A percentile compares a stretch with the other conserved stretches of the same genome.
Conservation (phyloP, 148 eudicot genomes). For the Chenopodium album region DNA sequence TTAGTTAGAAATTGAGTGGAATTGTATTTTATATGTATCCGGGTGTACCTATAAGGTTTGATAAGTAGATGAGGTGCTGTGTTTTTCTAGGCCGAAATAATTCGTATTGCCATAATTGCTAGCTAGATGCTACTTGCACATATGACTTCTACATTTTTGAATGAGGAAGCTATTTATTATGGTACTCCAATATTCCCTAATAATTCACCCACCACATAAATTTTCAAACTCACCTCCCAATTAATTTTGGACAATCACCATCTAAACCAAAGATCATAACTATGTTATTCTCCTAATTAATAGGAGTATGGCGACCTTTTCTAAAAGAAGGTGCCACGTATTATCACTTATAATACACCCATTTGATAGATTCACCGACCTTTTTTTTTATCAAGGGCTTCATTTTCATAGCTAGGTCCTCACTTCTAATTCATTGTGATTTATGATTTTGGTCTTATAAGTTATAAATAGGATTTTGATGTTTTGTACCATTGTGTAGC, state of each 20-base stretch:
- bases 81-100: neutral
- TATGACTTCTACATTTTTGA: neutral
- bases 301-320: neutral
- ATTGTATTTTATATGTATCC: no score
- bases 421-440: neutral
- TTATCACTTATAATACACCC: neutral
- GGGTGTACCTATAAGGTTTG: neutral
- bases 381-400: neutral
- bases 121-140: neutral
- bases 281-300: neutral
- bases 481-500: neutral
- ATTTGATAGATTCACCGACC: neutral
- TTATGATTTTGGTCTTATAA: neutral
- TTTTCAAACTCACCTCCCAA: neutral
- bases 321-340: neutral
- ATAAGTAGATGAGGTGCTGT: no score
- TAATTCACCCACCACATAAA: neutral
- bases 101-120: neutral
- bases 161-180: neutral
- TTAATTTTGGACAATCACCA: neutral
- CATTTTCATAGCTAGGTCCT: conserved; percentile 3
- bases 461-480: neutral
- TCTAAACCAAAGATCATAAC: neutral
- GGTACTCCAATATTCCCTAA: neutral
- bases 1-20: no score